Evolutionary conservation across 108 stramenopile species (phyloP), one percentile per base, ranked within the genome.

Genomic region (Fragilaria crotonensis): DNA sequence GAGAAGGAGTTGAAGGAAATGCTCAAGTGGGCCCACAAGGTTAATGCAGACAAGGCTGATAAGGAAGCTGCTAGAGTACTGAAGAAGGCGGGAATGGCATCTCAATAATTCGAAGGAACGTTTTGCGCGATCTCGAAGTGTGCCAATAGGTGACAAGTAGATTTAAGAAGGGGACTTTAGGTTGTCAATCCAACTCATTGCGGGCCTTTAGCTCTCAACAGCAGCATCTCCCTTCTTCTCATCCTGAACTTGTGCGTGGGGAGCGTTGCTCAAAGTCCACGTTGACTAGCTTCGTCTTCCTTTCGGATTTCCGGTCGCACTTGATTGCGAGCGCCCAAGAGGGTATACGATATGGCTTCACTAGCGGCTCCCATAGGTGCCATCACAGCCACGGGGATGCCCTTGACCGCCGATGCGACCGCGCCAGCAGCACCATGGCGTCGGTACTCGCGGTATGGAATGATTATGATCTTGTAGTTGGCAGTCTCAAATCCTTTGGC

Each of bases 51-150:
- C n/a, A 78, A 73, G 70, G 83, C 83, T 1, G 93, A 94, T 56
- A 94, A 89, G 59, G 85, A 87, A 52, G 89, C 89, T 7, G 74
- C 27, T 33, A 90, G 85, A 69, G 80, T 89, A 20, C 68, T 90
- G 41, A 90, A 90, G 75, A 84, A 85, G 14, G n/a, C n/a, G n/a
- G n/a, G n/a, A n/a, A n/a, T 44, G 41, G 17, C 41, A 17, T 17
- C 14, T 17, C 41, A 44, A 17, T 11, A 44, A 17, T 25, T 21
- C 22, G 22, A 3, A 25, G 48, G 25, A 7, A 25, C 48, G 4
- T 48, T 48, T 25, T 25, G 48, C 48, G 22, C 48, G 7, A 25
- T 25, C 23, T 48, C 48, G 7, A 48, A 25, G 25, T 25, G 17
- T n/a, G n/a, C n/a, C n/a, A 51, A 51, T 51, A 19, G 50, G 19